A percentile compares a stretch with the other conserved stretches of the same genome.
phyloP scores from a whole-genome alignment of 2,329 filamentous ascomycete genomes.

The Cordyceps javanica region DNA sequence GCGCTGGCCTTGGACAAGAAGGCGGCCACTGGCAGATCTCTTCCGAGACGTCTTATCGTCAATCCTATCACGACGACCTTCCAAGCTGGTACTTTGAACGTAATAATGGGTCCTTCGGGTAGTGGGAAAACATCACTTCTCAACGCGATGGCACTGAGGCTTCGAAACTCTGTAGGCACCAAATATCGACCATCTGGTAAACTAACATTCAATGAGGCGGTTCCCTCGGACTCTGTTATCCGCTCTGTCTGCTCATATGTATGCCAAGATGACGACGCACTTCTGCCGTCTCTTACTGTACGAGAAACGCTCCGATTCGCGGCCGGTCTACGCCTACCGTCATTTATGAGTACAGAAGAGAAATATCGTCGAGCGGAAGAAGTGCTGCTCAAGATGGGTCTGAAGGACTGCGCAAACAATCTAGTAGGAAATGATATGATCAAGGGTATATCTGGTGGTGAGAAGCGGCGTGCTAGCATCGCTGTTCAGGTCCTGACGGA shows the following conservation, averaged over 20 bases:
- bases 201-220: conserved; percentile 63
- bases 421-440: conserved; percentile 65
- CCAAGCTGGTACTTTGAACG: conserved; percentile 60
- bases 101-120: conserved; percentile 76
- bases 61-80: conserved; percentile 62
- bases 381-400: conserved; percentile 65
- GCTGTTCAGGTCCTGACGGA: conserved; percentile 73
- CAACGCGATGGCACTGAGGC: conserved; percentile 63
- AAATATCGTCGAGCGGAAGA: conserved; percentile 65
- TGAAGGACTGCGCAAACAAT: conserved; percentile 73
- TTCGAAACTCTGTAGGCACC: conserved; percentile 56
- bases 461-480: conserved; percentile 72
- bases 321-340: conserved; percentile 63
- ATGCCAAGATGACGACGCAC: conserved; percentile 70
- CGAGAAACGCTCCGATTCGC: conserved; percentile 67
- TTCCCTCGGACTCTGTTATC: conserved; percentile 62
- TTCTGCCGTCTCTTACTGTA: conserved; percentile 68
- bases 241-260: conserved; percentile 70
- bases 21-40: conserved; percentile 42
- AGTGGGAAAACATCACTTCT: conserved; percentile 71
- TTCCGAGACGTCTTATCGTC: conserved; percentile 54
- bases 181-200: conserved; percentile 56
- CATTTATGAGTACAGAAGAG: conserved; percentile 62
- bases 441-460: conserved; percentile 74
- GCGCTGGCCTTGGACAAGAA: conserved; percentile 59